phyloP scores from a whole-genome alignment of 1,284 basidiomycete species.

The Cryptococcus jaspeensis region DNA sequence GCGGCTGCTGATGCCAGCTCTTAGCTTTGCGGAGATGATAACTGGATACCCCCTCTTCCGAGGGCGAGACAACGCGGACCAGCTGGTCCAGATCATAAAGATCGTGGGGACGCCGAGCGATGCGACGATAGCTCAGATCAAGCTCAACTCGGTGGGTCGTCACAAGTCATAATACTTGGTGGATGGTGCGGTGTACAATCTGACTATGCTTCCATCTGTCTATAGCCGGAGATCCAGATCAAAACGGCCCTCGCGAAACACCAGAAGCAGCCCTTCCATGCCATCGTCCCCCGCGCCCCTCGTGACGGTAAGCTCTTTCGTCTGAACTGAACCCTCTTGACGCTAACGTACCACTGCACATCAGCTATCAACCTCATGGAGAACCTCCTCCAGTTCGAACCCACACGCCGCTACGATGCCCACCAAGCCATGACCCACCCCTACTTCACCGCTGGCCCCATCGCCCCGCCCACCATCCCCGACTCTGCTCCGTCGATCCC shows the following conservation, averaged over 20 bases:
- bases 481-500: constrained; percentile 18
- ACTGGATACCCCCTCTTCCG: constrained; percentile 95
- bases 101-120: constrained; percentile 96
- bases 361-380: constrained; percentile 94
- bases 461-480: constrained; percentile 42
- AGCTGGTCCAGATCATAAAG: constrained; percentile 95
- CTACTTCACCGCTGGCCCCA: constrained; percentile 68
- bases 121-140: constrained; percentile 81
- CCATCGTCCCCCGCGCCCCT: constrained; percentile 88
- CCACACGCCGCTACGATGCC: constrained; percentile 85
- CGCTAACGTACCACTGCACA: too few relatives aligned
- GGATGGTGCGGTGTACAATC: neutral
- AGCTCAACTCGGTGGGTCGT: constrained; percentile 77
- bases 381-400: constrained; percentile 94
- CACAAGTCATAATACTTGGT: neutral
- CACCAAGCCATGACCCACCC: constrained; percentile 89
- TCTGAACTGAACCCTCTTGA: neutral
- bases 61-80: constrained; percentile 96
- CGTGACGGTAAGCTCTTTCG: constrained; percentile 65
- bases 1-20: too few relatives aligned
- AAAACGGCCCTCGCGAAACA: constrained; percentile 65
- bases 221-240: constrained; percentile 82
- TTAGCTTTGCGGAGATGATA: constrained; percentile 62
- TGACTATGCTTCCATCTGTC: constrained; percentile 2
- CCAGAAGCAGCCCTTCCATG: constrained; percentile 83